Conservation (phyloP, 495 filamentous ascomycete species). For the Extremus antarcticus region DNA sequence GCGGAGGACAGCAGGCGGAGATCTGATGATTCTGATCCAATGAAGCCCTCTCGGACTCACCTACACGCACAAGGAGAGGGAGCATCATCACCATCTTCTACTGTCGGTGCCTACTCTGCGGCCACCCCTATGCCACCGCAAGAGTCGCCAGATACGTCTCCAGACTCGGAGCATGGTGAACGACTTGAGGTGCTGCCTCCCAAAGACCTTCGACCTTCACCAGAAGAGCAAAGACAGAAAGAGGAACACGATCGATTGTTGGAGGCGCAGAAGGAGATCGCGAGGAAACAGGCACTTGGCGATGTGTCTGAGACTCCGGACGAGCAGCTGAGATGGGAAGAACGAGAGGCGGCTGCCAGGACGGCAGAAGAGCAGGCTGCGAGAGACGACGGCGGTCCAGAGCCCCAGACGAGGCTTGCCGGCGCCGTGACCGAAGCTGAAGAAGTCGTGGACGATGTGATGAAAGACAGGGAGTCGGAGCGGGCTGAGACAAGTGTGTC, state of each 20-base stretch:
- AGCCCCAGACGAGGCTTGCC: not conserved
- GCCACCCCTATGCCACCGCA: slow-evolving; percentile 32
- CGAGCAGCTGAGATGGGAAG: slow-evolving; percentile 30
- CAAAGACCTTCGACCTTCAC: slow-evolving; percentile 20
- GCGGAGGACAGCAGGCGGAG: slow-evolving; percentile 18
- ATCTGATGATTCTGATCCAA: slow-evolving; percentile 8
- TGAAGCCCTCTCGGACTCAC: slow-evolving; percentile 7
- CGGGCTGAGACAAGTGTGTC: not conserved
- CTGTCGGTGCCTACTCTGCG: slow-evolving; percentile 33
- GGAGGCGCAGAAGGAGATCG: slow-evolving; percentile 29
- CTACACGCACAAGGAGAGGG: slow-evolving; percentile 18
- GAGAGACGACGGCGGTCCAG: slow-evolving; percentile 15
- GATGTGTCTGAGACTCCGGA: slow-evolving; percentile 28
- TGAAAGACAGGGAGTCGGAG: not conserved
- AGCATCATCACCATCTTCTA: slow-evolving; percentile 33
- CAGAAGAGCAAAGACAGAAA: slow-evolving; percentile 28
- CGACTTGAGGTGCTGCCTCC: slow-evolving; percentile 25
- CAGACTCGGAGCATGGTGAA: slow-evolving; percentile 41
- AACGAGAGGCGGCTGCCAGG: slow-evolving; percentile 16
- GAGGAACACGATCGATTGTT: slow-evolving; percentile 31
- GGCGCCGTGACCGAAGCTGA: slow-evolving; percentile 6
- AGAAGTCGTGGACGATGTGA: slow-evolving; percentile 8
- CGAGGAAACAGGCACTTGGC: slow-evolving; percentile 26
- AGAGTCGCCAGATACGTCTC: slow-evolving; percentile 42
- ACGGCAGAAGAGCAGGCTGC: slow-evolving; percentile 24